Conservation (phyloP, 768 basidiomycete species). For the Tylopilus felleus region DNA sequence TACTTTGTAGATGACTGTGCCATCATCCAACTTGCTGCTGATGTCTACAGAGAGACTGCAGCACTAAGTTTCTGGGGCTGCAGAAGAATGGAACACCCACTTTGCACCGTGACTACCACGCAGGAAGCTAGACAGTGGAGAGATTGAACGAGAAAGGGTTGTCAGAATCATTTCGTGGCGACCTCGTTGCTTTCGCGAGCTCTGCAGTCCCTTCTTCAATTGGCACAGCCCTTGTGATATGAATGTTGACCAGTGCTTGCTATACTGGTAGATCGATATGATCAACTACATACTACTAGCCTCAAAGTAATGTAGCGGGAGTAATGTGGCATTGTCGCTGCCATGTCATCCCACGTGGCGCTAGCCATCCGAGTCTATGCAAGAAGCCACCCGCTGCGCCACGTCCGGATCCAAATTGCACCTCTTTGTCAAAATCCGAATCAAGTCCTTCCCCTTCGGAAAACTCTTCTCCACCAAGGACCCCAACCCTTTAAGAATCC, state of each 20-base stretch:
- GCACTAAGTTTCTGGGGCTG: neutral
- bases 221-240: slow-evolving; percentile 17
- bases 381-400: slow-evolving; percentile 21
- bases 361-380: slow-evolving; percentile 15
- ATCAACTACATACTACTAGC: no score
- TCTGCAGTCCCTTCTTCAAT: slow-evolving; percentile 17
- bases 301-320: no score
- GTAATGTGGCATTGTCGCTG: no score
- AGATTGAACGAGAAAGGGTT: slow-evolving; percentile 8
- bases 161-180: slow-evolving; percentile 3
- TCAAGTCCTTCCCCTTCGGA: slow-evolving; percentile 25
- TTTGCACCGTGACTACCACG: neutral
- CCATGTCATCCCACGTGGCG: no score
- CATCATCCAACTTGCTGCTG: slow-evolving; percentile 5
- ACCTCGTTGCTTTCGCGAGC: slow-evolving; percentile 24
- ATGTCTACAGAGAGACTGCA: neutral
- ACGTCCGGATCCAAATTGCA: slow-evolving; percentile 23
- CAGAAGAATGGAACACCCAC: slow-evolving; percentile 2
- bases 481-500: slow-evolving; percentile 21
- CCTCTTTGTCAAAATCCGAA: slow-evolving; percentile 26
- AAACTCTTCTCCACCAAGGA: slow-evolving; percentile 18
- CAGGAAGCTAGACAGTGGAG: slow-evolving; percentile 1
- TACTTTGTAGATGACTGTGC: slow-evolving; percentile 5
- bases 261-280: slow-evolving; percentile 15
- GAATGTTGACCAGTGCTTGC: neutral